These are phyloP conservation scores for Climacium dendroides DNA, from an alignment of 225 moss, liverwort and hornwort species.

Conservation along the genomic window DNA sequence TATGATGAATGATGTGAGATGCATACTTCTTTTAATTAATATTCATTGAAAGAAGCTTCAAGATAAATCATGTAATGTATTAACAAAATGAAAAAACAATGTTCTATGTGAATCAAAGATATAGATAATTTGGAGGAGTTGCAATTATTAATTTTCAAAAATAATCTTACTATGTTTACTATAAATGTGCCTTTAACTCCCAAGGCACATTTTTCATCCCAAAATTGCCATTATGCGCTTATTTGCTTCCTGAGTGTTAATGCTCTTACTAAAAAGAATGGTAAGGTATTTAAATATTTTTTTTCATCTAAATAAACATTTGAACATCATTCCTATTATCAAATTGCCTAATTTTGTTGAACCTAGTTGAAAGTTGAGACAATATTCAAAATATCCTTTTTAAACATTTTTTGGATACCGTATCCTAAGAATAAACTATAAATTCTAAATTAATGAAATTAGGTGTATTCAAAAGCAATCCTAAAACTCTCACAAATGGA, in stretches of 20 bases:
- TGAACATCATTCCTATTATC: not conserved
- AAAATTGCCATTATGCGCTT: not conserved
- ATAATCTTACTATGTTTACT: not conserved
- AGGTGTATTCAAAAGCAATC: fast-evolving
- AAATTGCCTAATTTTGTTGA: not conserved
- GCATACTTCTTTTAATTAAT: not conserved
- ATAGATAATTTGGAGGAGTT: not conserved
- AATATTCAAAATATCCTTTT: not conserved
- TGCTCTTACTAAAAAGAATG: fast-evolving
- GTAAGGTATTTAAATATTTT: too few relatives aligned
- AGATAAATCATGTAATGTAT: not conserved
- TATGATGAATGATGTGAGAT: not conserved
- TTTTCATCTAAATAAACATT: not conserved
- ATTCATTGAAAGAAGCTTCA: too few relatives aligned
- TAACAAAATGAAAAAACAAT: not conserved
- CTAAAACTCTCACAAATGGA: fast-evolving
- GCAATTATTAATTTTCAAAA: not conserved
- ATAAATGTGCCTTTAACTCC: too few relatives aligned
- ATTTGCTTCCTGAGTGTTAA: fast-evolving
- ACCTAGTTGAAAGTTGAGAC: not conserved
- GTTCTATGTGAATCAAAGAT: too few relatives aligned
- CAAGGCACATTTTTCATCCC: not conserved
- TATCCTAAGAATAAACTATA: not conserved
- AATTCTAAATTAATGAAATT: not conserved
- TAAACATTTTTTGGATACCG: fast-evolving